These are phyloP conservation scores for Fraxinus albicans DNA, from an alignment of 305 asterid species.

Conservation along the genomic window DNA sequence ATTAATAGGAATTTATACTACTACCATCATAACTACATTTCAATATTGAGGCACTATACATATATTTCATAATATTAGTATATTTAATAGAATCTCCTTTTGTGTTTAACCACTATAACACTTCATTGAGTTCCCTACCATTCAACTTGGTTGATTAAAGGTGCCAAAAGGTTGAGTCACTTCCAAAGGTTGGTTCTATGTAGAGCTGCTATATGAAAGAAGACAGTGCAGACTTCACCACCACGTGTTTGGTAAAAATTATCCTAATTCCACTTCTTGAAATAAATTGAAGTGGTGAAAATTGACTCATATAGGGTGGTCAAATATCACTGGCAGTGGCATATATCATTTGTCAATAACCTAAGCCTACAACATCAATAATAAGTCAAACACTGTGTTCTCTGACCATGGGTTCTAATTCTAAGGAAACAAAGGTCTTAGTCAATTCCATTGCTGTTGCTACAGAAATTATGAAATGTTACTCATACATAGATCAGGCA, in stretches of 20 bases:
- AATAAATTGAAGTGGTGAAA: not conserved
- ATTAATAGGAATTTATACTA: not conserved
- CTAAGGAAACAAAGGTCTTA: not conserved
- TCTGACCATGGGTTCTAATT: not conserved
- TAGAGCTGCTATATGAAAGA: not conserved
- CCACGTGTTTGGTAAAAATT: not conserved
- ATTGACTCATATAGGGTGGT: not conserved
- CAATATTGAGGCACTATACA: not conserved
- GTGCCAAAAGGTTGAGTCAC: not conserved
- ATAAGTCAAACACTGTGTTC: not conserved
- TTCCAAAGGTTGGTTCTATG: not conserved
- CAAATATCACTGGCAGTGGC: conserved; percentile 1
- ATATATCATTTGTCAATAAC: not conserved
- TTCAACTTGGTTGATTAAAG: not conserved
- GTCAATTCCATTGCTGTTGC: not conserved
- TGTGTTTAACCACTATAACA: not conserved
- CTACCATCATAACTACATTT: not conserved
- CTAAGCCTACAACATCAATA: not conserved
- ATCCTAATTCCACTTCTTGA: not conserved
- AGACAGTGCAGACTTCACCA: not conserved
- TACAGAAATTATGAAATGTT: not conserved
- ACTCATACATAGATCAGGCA: not conserved
- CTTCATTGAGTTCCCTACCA: not conserved
- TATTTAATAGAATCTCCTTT: not conserved
- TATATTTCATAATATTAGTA: not conserved